These are phyloP conservation scores for Ceraceosorus guamensis DNA, from an alignment of 1,284 basidiomycete genomes.

Conservation along the genomic window DNA sequence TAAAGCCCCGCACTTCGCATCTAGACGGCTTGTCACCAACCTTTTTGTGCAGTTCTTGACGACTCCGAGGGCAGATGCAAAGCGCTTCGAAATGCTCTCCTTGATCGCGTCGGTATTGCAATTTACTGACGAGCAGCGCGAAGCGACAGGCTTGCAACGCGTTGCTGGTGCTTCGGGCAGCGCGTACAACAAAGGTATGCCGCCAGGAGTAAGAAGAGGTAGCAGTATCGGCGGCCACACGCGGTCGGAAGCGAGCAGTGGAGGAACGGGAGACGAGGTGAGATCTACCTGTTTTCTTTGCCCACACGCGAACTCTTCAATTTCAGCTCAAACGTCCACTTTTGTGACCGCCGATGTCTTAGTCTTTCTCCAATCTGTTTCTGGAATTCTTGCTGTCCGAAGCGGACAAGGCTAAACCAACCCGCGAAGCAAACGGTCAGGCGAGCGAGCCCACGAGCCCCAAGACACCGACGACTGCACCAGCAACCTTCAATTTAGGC, in stretches of 20 bases:
- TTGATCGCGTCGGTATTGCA: constrained; percentile 78
- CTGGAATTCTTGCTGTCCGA: constrained; percentile 45
- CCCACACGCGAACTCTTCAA: not conserved
- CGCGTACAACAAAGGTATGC: too few relatives aligned
- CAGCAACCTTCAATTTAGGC: not conserved
- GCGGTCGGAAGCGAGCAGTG: not conserved
- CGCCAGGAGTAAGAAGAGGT: too few relatives aligned
- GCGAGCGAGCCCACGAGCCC: not conserved
- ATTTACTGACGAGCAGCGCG: constrained; percentile 83
- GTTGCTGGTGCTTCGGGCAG: not conserved
- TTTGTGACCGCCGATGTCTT: not conserved
- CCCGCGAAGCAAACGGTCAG: too few relatives aligned
- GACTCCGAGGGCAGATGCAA: constrained; percentile 81
- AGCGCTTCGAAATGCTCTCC: constrained; percentile 92
- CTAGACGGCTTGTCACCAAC: constrained; percentile 76
- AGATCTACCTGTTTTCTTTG: constrained; percentile 3
- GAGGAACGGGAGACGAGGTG: constrained; percentile 23
- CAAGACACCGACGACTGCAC: not conserved
- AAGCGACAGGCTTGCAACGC: constrained; percentile 74
- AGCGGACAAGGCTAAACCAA: constrained; percentile 13
- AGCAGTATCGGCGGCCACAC: not conserved
- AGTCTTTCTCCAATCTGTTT: constrained; percentile 44
- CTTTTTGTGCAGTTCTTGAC: constrained; percentile 84
- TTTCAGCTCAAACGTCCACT: too few relatives aligned
- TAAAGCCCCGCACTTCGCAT: not conserved